Percentiles rank a stretch among this genome's conserved stretches.
Conservation (phyloP, 116 monocot genomes). For the Dioscorea cayenensis region DNA sequence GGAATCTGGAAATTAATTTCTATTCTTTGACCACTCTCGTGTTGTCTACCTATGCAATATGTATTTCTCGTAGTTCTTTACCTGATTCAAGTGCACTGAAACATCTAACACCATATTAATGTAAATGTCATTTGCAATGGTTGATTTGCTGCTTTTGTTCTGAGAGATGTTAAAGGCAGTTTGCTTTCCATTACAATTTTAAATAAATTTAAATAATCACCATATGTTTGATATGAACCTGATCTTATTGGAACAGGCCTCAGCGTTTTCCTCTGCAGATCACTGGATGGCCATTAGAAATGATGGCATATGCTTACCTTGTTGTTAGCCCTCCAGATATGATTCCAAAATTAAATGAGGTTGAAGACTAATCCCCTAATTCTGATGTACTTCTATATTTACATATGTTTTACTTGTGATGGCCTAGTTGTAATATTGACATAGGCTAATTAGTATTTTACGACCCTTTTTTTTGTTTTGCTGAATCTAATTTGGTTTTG, state of each 20-base stretch:
- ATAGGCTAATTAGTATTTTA: background rate
- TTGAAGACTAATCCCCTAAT: conserved; percentile 8
- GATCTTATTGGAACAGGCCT: conserved; percentile 37
- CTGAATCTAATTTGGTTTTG: too few relatives aligned
- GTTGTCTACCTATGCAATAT: too few relatives aligned
- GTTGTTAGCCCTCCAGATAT: conserved; percentile 73
- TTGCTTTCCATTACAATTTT: background rate
- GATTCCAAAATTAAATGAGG: conserved; percentile 64
- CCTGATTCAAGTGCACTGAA: too few relatives aligned
- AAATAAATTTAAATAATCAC: background rate
- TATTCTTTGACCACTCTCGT: too few relatives aligned
- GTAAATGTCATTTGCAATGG: background rate
- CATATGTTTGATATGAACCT: background rate
- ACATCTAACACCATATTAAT: too few relatives aligned
- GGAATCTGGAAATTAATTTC: too few relatives aligned
- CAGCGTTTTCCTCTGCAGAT: conserved; percentile 83
- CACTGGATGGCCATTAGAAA: conserved; percentile 76
- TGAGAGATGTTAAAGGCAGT: background rate
- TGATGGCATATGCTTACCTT: conserved; percentile 94
- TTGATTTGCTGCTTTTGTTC: background rate
- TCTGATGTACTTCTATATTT: background rate
- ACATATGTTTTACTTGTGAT: background rate
- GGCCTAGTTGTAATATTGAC: background rate
- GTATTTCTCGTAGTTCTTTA: too few relatives aligned
- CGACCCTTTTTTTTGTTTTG: background rate